Evolutionary conservation across 2,329 filamentous ascomycete genomes (phyloP), one percentile per base, ranked within the genome.

Genomic region (Talaromyces albobiverticillius): DNA sequence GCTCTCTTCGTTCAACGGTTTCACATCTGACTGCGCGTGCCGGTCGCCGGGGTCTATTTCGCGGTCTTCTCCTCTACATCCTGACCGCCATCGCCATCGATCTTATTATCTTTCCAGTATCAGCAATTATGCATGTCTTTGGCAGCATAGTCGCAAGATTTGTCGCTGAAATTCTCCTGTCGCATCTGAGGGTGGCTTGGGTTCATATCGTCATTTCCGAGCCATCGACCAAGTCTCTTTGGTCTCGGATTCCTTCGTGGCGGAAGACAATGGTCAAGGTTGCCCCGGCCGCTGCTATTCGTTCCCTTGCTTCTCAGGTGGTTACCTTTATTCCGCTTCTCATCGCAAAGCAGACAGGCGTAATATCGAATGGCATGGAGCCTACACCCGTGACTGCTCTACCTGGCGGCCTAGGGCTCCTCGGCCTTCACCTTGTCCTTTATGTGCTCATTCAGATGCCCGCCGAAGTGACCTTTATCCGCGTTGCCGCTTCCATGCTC

Each of bases 401-500:
- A 16, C 54, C 57, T 13, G 23, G 60, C 41, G 57, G 58, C 5
- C 49, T 60, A 4, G 55, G 75, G 23, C 57, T 79, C 53, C 58
- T 81, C 29, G 64, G 77, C 41, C 58, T 85, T 8, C 66, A 60
- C 16, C 36, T 76, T 14, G 54, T 53, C 2, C 67, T 85, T 51
- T 76, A 82, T 53, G 71, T 87, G 41, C 72, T 90, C 53, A 71
- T 92, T 56, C 78, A 89, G 58, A 80, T 96, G 54, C 92, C 93
- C 16, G 83, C 89, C 36, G 81, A 83, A 56, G 88, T 93, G 29
- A 82, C 89, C 20, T 83, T 95, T 56, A 80, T 88, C 60, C 90
- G 93, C 59, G 85, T 96, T 32, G 90, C 95, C 69, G 91, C 92
- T 6, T 93, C 89, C 46, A 84, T 96, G 62, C 83, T 97, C 2